Evolutionary conservation across 1,284 basidiomycete species (phyloP).

Genomic region (Violaceomyces palustris): DNA sequence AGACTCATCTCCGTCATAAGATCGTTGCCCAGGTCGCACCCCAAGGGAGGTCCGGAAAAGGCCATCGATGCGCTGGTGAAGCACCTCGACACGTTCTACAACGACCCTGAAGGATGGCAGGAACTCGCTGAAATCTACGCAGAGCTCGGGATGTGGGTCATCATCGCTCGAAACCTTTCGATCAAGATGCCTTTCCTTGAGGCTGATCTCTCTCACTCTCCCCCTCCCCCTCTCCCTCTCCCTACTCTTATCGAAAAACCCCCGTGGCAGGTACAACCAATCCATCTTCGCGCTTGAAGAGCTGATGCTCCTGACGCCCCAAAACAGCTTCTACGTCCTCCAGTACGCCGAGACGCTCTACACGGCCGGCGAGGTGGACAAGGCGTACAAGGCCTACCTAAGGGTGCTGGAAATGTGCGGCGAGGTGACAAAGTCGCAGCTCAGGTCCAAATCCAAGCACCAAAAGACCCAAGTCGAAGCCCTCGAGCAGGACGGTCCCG

Average conservation of each 20-base stretch:
- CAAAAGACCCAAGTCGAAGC: conserved; percentile 12
- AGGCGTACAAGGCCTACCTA: conserved; percentile 46
- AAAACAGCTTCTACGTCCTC: conserved; percentile 76
- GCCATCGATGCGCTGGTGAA: conserved; percentile 71
- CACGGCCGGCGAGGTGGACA: conserved; percentile 62
- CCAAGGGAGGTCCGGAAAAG: conserved; percentile 51
- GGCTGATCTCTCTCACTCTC: conserved; percentile 3
- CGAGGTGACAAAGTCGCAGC: neutral
- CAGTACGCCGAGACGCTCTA: conserved; percentile 83
- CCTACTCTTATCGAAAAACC: conserved; percentile 35
- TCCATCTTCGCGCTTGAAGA: conserved; percentile 74
- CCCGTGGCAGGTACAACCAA: conserved; percentile 59
- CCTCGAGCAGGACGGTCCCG: conserved; percentile 1
- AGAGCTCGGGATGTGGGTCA: conserved; percentile 68
- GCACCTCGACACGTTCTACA: conserved; percentile 87
- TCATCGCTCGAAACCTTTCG: no score
- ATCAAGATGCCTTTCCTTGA: conserved; percentile 31
- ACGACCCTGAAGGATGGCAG: conserved; percentile 85
- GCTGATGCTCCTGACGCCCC: conserved; percentile 72
- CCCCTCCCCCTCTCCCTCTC: conserved; percentile 1
- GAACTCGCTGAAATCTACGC: conserved; percentile 86
- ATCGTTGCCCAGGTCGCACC: conserved; percentile 3
- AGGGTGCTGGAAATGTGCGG: conserved; percentile 41
- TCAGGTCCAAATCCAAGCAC: neutral
- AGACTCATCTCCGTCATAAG: conserved; percentile 67